These are phyloP conservation scores for Didymella sp. DNA, from an alignment of 2,329 filamentous ascomycete genomes.

Conservation along the genomic window DNA sequence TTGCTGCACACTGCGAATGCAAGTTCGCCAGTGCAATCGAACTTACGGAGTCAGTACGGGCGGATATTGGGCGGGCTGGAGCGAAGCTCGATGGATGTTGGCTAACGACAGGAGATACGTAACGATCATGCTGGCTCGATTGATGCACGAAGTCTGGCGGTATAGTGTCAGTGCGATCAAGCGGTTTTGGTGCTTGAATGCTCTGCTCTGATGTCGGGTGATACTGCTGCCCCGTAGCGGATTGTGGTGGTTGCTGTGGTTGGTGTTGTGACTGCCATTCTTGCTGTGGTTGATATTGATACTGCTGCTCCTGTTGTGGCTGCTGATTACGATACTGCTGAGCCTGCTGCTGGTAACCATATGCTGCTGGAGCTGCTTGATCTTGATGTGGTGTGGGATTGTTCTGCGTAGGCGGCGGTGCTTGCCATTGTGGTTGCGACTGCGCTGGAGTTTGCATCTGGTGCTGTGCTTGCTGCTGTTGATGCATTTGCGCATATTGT, in stretches of 20 bases:
- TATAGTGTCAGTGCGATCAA: conserved; percentile 33
- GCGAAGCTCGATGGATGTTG: conserved; percentile 37
- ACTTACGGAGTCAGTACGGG: conserved; percentile 41
- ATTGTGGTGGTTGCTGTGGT: conserved; percentile 34
- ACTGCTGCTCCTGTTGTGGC: conserved; percentile 17
- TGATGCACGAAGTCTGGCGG: conserved; percentile 37
- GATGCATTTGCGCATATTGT: conserved; percentile 14
- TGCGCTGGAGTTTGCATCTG: conserved; percentile 17
- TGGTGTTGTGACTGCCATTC: conserved; percentile 34
- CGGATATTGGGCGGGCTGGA: conserved; percentile 22
- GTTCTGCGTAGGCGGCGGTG: conserved; percentile 24
- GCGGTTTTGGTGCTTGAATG: conserved; percentile 40
- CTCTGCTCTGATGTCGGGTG: conserved; percentile 25
- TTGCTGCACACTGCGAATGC: conserved; percentile 35
- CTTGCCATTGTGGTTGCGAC: conserved; percentile 32
- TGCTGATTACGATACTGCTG: conserved; percentile 9
- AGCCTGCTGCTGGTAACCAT: conserved; percentile 14
- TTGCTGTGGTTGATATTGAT: conserved; percentile 10
- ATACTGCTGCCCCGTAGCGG: conserved; percentile 27
- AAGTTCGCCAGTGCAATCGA: conserved; percentile 43
- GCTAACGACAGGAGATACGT: conserved; percentile 44
- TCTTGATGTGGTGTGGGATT: conserved; percentile 24
- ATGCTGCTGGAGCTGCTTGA: conserved; percentile 8
- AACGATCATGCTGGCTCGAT: conserved; percentile 39
- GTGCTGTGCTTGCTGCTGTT: conserved; percentile 21